Evolutionary conservation across 148 eudicot species (phyloP), one percentile per base, ranked within the genome.

Genomic region (Bassia scoparia): DNA sequence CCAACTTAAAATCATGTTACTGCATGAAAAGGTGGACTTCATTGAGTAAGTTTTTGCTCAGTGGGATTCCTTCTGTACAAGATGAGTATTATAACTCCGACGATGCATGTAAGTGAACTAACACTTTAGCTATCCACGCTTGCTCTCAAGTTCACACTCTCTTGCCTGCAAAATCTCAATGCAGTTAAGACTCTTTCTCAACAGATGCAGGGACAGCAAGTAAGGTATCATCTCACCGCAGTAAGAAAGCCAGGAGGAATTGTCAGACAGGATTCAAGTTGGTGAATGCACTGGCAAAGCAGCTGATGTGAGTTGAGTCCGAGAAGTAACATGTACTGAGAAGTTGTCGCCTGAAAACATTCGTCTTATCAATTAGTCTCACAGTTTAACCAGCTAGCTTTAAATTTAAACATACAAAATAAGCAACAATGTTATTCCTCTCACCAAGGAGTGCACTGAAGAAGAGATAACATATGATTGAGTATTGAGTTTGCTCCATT

Each of bases 251-350:
- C 59, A 91, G 34, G 58, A 91, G 79, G 64, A 91, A 91, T n/a
- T 5, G 94, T 91, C 67, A 72, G 46, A 86, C 90, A 34, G 97
- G 97, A 48, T 79, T 83, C 76, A 89, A 38, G 71, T 91, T 89
- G 78, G 80, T 27, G 73, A 91, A 91, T 52, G 97, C 93, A 48
- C 83, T 82, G 7, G 90, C 20, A 65, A 84, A 89, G 89, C 87
- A 76, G 87, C 84, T n/a, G 97, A 80, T 18, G 97, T 87, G 70
- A 82, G 79, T 49, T 89, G 73, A 7, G 89, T 83, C 97, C 97
- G 37, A 86, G 30, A 66, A 91, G 84, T 68, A 73, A 82, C 61
- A 87, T 60, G 79, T 80, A 92, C 44, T 87, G 92, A 0, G 91
- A 49, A 43, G 88, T 77, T 27, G 96, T 84, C 30, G 82, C 89